Evolutionary conservation across 2,329 filamentous ascomycete genomes (phyloP).

Genomic region (Curvularia sp.): DNA sequence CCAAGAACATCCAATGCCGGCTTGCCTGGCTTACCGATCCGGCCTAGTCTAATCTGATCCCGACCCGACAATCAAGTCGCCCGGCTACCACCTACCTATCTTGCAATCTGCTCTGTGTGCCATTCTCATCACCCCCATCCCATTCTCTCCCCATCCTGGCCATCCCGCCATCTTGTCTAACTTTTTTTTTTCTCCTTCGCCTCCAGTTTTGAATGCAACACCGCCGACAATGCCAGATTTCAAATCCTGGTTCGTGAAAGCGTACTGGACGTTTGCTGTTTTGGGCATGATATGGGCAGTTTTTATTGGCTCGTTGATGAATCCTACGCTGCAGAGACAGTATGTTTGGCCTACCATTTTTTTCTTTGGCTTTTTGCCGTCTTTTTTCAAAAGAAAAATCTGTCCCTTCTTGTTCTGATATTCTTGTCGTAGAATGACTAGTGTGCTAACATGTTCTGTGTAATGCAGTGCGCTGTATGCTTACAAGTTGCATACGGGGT

Average conservation of each 20-base stretch:
- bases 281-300: conserved; percentile 70
- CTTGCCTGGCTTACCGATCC: conserved; percentile 8
- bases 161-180: neutral
- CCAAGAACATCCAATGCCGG: conserved; percentile 10
- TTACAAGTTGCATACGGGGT: conserved; percentile 76
- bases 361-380: neutral
- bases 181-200: neutral
- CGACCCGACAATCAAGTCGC: neutral
- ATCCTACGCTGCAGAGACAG: conserved; percentile 80
- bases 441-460: neutral
- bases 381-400: too few species aligned
- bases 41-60: conserved; percentile 1
- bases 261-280: conserved; percentile 53
- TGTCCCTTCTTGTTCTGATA: too few species aligned
- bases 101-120: neutral
- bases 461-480: conserved; percentile 77
- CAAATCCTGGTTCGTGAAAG: conserved; percentile 43
- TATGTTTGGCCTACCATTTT: conserved; percentile 56
- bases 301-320: conserved; percentile 70
- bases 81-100: neutral
- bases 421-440: neutral
- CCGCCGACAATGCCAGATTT: conserved; percentile 35
- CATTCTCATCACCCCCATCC: neutral
- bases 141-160: neutral
- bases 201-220: neutral